These are phyloP conservation scores for Sarcodon sp. DNA, from an alignment of 768 basidiomycete species.

Conservation along the genomic window DNA sequence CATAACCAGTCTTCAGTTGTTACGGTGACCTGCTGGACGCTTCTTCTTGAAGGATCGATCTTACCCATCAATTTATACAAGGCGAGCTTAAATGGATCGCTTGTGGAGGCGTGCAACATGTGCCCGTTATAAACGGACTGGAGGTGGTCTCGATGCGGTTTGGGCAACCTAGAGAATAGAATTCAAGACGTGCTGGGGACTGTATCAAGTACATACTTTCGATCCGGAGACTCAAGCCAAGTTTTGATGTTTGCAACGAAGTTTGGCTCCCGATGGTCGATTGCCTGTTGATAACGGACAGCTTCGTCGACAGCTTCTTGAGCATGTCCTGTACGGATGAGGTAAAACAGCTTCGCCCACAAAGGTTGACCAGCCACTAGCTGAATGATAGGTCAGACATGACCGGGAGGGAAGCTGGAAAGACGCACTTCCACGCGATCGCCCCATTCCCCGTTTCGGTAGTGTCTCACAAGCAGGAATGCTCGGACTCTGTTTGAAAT, in stretches of 20 bases:
- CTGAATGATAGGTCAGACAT: conserved; percentile 23
- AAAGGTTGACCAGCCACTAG: conserved; percentile 77
- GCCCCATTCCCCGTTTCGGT: conserved; percentile 73
- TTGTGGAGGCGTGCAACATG: conserved; percentile 77
- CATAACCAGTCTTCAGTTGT: conserved; percentile 98
- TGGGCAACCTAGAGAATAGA: conserved; percentile 38
- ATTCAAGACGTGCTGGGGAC: conserved; percentile 2
- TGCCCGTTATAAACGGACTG: conserved; percentile 74
- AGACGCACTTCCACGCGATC: conserved; percentile 70
- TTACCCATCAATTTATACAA: conserved; percentile 93
- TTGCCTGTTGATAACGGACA: conserved; percentile 49
- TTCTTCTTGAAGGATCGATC: conserved; percentile 71
- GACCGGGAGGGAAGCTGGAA: background rate
- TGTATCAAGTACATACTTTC: conserved; percentile 35
- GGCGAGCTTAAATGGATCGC: conserved; percentile 93
- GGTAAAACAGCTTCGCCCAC: conserved; percentile 91
- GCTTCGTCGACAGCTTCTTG: conserved; percentile 77
- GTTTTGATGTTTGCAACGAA: conserved; percentile 76
- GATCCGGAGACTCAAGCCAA: conserved; percentile 73
- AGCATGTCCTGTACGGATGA: conserved; percentile 76
- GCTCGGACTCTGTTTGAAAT: conserved; percentile 83
- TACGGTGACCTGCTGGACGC: conserved; percentile 71
- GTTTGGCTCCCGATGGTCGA: conserved; percentile 67
- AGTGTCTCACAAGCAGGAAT: conserved; percentile 71
- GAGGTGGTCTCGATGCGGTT: conserved; percentile 68